phyloP scores from a whole-genome alignment of 169 alveolate species.

The Eimeria praecox region DNA sequence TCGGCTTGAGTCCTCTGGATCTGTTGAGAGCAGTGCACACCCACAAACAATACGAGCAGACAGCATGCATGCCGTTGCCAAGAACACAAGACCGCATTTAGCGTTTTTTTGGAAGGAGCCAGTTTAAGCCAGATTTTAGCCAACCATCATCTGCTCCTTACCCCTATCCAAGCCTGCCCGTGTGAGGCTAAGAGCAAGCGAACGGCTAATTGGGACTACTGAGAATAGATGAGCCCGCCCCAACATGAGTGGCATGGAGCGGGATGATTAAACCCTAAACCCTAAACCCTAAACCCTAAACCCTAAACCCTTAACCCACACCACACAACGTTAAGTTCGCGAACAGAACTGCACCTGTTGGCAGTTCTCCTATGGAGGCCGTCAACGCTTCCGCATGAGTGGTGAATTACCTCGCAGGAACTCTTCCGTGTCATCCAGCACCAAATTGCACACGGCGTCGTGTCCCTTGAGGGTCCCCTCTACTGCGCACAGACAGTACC shows the following conservation, averaged over 20 bases:
- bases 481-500: slow-evolving; percentile 83
- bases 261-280: background rate
- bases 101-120: background rate
- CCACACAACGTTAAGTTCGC: background rate
- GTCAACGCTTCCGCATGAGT: background rate
- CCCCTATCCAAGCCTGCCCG: background rate
- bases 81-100: background rate
- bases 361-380: background rate
- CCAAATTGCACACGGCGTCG: slow-evolving; percentile 93
- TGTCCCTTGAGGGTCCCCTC: slow-evolving; percentile 93
- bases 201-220: background rate
- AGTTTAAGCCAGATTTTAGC: background rate
- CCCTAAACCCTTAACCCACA: background rate
- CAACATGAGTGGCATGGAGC: background rate
- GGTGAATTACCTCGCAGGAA: slow-evolving; percentile 89
- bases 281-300: too few species aligned
- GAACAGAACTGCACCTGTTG: background rate
- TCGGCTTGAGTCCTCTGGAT: slow-evolving; percentile 89
- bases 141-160: background rate
- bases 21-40: slow-evolving; percentile 79
- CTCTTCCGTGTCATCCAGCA: slow-evolving; percentile 93
- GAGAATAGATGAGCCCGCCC: background rate
- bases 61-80: background rate
- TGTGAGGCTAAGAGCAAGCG: background rate
- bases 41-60: background rate